A percentile compares a stretch with the other conserved stretches of the same genome.
phyloP scores from a whole-genome alignment of 2,329 filamentous ascomycete genomes.

The Verticillium longisporum region DNA sequence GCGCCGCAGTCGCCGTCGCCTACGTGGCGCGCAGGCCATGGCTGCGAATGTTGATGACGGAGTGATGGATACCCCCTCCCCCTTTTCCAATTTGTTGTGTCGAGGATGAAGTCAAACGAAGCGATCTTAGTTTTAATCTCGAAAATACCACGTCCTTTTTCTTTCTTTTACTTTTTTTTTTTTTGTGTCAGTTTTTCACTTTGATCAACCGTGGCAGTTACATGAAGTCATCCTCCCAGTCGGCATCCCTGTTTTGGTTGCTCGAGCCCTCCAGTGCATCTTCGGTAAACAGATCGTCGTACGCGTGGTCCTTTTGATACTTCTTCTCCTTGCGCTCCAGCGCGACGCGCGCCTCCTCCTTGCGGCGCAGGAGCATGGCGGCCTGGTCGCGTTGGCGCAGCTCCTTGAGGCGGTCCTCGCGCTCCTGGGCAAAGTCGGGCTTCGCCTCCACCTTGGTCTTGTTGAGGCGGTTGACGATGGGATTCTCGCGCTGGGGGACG shows the following conservation, averaged over 20 bases:
- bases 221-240: conserved; percentile 93
- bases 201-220: conserved; percentile 29
- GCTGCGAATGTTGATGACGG: neutral
- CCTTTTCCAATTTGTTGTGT: neutral
- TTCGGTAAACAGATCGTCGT: conserved; percentile 84
- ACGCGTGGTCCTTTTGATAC: conserved; percentile 95
- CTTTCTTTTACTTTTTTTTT: neutral
- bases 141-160: neutral
- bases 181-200: neutral
- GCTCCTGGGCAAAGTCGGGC: conserved; percentile 76
- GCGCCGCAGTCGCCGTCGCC: neutral
- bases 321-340: conserved; percentile 85
- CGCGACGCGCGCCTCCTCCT: conserved; percentile 65
- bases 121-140: neutral
- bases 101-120: neutral
- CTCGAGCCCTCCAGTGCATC: conserved; percentile 70
- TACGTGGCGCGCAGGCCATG: neutral
- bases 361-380: conserved; percentile 32
- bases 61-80: conserved; percentile 8
- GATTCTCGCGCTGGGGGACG: conserved; percentile 74
- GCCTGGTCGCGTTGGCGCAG: conserved; percentile 66
- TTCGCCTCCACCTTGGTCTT: conserved; percentile 89
- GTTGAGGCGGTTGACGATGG: conserved; percentile 93
- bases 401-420: conserved; percentile 67
- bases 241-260: conserved; percentile 75